phyloP scores from a whole-genome alignment of 345 rosid genomes.

The Aegle marmelos region DNA sequence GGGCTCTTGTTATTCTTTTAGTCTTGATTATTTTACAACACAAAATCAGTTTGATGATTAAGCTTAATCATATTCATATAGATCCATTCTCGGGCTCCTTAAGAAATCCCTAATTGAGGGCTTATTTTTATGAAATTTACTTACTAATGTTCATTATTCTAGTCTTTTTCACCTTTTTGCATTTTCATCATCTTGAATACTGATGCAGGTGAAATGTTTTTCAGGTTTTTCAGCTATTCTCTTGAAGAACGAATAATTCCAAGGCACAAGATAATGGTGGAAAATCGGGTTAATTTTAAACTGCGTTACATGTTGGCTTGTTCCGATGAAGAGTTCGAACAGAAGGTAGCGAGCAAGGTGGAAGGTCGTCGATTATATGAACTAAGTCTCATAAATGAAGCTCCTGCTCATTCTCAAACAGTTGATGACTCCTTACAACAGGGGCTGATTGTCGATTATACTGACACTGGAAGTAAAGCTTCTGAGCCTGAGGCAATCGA shows the following conservation, averaged over 20 bases:
- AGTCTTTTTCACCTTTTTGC: not conserved
- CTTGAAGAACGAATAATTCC: slow-evolving; percentile 82
- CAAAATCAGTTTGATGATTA: not conserved
- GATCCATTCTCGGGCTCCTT: not conserved
- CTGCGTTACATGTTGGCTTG: slow-evolving; percentile 74
- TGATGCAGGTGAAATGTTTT: slow-evolving; percentile 17
- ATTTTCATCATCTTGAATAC: not conserved
- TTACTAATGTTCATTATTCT: not conserved
- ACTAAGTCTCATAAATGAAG: slow-evolving; percentile 27
- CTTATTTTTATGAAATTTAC: not conserved
- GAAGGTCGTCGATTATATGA: slow-evolving; percentile 65
- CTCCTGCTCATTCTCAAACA: slow-evolving; percentile 3
- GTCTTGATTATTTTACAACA: no score
- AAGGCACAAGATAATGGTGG: slow-evolving; percentile 65
- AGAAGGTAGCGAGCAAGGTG: slow-evolving; percentile 55
- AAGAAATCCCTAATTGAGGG: not conserved
- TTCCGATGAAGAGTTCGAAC: slow-evolving; percentile 60
- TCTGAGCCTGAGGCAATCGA: slow-evolving; percentile 6
- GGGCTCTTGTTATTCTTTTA: not conserved
- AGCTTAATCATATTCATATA: not conserved
- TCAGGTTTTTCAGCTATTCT: slow-evolving; percentile 92
- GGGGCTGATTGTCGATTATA: not conserved
- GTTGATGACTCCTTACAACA: not conserved
- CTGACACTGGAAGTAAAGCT: not conserved
- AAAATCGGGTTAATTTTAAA: slow-evolving; percentile 71